Evolutionary conservation across 2,329 filamentous ascomycete species (phyloP).

Genomic region (Hymenoscyphus scutula): DNA sequence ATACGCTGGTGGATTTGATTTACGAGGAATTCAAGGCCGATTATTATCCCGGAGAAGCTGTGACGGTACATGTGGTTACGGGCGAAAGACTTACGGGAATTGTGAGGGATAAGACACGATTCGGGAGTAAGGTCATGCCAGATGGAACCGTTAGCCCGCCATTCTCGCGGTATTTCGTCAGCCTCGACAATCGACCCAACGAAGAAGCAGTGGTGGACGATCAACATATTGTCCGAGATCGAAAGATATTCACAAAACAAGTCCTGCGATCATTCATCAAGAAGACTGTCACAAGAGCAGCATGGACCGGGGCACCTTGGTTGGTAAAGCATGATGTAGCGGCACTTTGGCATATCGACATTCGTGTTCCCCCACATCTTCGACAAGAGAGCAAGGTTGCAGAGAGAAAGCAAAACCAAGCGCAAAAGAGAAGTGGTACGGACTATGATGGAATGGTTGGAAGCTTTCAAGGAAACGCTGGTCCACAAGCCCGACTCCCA

Average conservation of each 20-base stretch:
- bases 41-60: slow-evolving; percentile 85
- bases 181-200: slow-evolving; percentile 63
- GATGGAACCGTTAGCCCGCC: slow-evolving; percentile 71
- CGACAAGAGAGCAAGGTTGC: slow-evolving; percentile 76
- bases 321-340: slow-evolving; percentile 86
- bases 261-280: slow-evolving; percentile 93
- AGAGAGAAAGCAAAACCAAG: slow-evolving; percentile 71
- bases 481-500: slow-evolving; percentile 57
- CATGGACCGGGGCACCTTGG: slow-evolving; percentile 97
- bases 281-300: slow-evolving; percentile 85
- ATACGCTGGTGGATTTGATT: slow-evolving; percentile 69
- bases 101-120: slow-evolving; percentile 82
- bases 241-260: slow-evolving; percentile 91
- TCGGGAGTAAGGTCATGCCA: slow-evolving; percentile 58
- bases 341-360: slow-evolving; percentile 79
- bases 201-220: slow-evolving; percentile 79
- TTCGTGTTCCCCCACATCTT: slow-evolving; percentile 78
- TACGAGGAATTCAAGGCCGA: slow-evolving; percentile 82
- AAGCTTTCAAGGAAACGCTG: slow-evolving; percentile 40
- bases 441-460: slow-evolving; percentile 38
- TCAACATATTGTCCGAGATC: slow-evolving; percentile 78
- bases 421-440: slow-evolving; percentile 51
- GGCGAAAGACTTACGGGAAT: slow-evolving; percentile 70
- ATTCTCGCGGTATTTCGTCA: slow-evolving; percentile 78
- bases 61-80: slow-evolving; percentile 68